Percentiles rank a stretch among this genome's conserved stretches.
These are phyloP conservation scores for Trichopus zeylanicus DNA, from an alignment of 116 monocot genomes.

Conservation along the genomic window DNA sequence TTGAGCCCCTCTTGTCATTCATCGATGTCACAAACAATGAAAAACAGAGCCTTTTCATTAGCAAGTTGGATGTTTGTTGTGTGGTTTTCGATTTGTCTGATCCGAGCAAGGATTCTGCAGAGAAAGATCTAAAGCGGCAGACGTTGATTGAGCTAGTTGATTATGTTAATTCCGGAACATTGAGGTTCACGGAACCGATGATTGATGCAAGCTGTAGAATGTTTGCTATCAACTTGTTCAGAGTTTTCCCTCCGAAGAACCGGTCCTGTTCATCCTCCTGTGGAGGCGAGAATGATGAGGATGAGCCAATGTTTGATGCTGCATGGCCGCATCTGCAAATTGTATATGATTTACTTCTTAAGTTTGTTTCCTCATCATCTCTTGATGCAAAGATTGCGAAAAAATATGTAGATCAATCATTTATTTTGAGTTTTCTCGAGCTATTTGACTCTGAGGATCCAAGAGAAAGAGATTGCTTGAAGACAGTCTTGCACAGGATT, in stretches of 20 bases:
- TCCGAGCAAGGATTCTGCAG: slow-evolving; percentile 12
- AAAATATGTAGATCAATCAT: slow-evolving; percentile 11
- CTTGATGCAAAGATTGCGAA: slow-evolving; percentile 18
- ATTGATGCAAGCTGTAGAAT: slow-evolving; percentile 22
- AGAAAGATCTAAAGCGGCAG: slow-evolving; percentile 23
- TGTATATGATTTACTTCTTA: slow-evolving; percentile 16
- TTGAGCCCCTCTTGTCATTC: slow-evolving; percentile 30
- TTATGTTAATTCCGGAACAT: slow-evolving; percentile 10
- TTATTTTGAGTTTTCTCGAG: slow-evolving; percentile 10
- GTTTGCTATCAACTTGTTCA: slow-evolving; percentile 27
- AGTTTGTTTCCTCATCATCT: slow-evolving; percentile 6
- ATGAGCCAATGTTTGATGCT: slow-evolving; percentile 14
- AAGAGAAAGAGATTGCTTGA: slow-evolving; percentile 17
- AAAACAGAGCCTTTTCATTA: slow-evolving; percentile 18
- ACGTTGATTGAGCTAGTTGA: slow-evolving; percentile 22
- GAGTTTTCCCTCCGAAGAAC: slow-evolving; percentile 28
- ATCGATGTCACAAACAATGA: slow-evolving; percentile 27
- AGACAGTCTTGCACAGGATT: slow-evolving; percentile 15
- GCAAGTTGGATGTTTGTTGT: slow-evolving; percentile 25
- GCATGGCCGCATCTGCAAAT: slow-evolving; percentile 18
- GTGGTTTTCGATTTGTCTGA: slow-evolving; percentile 21
- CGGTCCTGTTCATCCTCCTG: slow-evolving; percentile 7
- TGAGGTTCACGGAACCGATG: slow-evolving; percentile 18
- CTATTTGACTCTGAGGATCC: slow-evolving; percentile 19
- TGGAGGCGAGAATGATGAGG: slow-evolving; percentile 7